Evolutionary conservation across 2,329 filamentous ascomycete species (phyloP).

Genomic region (Coniochaeta hoffmannii): DNA sequence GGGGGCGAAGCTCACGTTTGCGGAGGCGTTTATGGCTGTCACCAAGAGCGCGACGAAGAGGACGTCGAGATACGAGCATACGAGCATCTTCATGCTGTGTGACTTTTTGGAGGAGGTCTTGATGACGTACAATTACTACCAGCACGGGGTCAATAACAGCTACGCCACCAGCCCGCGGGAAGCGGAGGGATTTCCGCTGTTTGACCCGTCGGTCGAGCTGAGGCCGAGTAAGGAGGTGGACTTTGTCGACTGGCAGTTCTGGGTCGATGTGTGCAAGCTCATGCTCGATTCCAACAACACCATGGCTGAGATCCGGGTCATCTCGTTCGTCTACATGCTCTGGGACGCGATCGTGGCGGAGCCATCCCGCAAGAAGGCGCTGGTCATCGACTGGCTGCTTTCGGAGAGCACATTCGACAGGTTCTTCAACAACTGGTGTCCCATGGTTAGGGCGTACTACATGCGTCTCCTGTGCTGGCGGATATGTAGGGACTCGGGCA

Average conservation of each 20-base stretch:
- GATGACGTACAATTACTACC: conserved; percentile 48
- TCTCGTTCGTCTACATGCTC: conserved; percentile 71
- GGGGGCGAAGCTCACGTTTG: conserved; percentile 60
- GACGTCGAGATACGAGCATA: conserved; percentile 74
- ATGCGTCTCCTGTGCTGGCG: conserved; percentile 89
- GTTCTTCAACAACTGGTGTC: conserved; percentile 90
- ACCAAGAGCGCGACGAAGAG: conserved; percentile 67
- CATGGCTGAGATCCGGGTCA: conserved; percentile 79
- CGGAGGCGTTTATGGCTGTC: conserved; percentile 64
- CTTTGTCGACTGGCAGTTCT: conserved; percentile 74
- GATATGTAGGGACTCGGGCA: conserved; percentile 68
- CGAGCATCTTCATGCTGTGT: conserved; percentile 81
- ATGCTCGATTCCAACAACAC: conserved; percentile 82
- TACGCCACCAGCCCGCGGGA: conserved; percentile 13
- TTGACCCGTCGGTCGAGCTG: conserved; percentile 6
- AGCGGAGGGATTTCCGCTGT: conserved; percentile 1
- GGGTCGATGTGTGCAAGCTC: conserved; percentile 70
- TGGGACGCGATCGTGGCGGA: conserved; percentile 67
- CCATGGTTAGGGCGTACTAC: conserved; percentile 89
- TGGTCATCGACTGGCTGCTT: conserved; percentile 72
- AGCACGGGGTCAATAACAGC: conserved; percentile 22
- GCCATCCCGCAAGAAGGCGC: conserved; percentile 55
- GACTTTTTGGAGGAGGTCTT: conserved; percentile 83
- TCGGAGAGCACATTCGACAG: conserved; percentile 67
- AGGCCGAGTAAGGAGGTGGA: conserved; percentile 16